Percentiles rank a stretch among this genome's conserved stretches.
Evolutionary conservation across 768 basidiomycete genomes (phyloP).

Genomic region (Rhizopogon roseolus): DNA sequence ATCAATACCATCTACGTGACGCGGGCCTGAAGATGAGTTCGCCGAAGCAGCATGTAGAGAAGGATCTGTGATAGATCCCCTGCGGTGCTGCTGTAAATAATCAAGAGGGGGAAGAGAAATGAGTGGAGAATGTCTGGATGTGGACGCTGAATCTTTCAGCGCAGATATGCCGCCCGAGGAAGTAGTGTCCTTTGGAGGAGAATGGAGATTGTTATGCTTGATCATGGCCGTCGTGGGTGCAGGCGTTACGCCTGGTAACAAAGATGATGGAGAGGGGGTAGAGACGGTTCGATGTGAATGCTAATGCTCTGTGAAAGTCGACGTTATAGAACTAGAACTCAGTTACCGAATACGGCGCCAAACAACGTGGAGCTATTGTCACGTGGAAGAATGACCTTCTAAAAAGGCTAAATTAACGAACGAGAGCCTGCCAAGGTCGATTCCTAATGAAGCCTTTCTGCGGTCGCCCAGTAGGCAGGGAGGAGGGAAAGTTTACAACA

Average conservation of each 20-base stretch:
- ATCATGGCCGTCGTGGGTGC: slow-evolving; percentile 6
- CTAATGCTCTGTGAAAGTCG: slow-evolving; percentile 15
- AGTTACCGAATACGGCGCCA: slow-evolving; percentile 18
- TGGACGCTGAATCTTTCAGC: slow-evolving; percentile 23
- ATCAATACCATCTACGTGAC: slow-evolving; percentile 18
- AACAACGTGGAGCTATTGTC: slow-evolving; percentile 24
- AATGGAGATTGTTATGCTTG: slow-evolving; percentile 4
- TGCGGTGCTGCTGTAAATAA: slow-evolving; percentile 74
- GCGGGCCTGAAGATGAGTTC: slow-evolving; percentile 11
- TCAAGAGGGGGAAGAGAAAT: slow-evolving; percentile 72
- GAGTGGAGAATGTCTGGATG: slow-evolving; percentile 44
- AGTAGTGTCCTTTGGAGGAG: slow-evolving; percentile 3
- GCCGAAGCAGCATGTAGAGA: slow-evolving; percentile 60
- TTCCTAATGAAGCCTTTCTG: slow-evolving; percentile 8
- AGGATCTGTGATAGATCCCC: slow-evolving; percentile 82
- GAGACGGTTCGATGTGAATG: slow-evolving; percentile 9
- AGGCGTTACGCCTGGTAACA: slow-evolving; percentile 10
- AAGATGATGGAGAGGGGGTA: background rate
- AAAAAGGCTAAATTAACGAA: slow-evolving; percentile 18
- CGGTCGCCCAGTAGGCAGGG: slow-evolving; percentile 3
- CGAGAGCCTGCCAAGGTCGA: slow-evolving; percentile 10
- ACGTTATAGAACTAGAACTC: slow-evolving; percentile 24
- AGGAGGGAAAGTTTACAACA: slow-evolving; percentile 5
- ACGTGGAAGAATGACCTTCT: slow-evolving; percentile 21
- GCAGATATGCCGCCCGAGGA: slow-evolving; percentile 18